These are phyloP conservation scores for Uronychia setigera DNA, from an alignment of 73 alveolate genomes.

Conservation along the genomic window DNA sequence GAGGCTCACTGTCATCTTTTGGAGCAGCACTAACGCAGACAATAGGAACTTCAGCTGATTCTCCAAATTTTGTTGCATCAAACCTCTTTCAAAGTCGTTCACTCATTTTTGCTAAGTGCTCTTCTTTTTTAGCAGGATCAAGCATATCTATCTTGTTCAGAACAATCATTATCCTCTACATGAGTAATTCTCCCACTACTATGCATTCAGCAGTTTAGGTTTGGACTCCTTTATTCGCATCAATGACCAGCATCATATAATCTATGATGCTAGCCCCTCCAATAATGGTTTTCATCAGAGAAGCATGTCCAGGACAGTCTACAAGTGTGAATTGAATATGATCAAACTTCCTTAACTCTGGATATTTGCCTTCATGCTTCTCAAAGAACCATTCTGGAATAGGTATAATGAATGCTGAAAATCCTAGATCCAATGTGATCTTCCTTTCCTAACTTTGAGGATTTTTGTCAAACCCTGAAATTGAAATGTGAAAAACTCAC, in stretches of 20 bases:
- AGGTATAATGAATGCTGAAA: slow-evolving; percentile 93
- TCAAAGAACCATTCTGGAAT: slow-evolving; percentile 83
- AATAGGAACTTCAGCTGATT: slow-evolving; percentile 73
- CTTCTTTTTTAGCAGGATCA: slow-evolving; percentile 63
- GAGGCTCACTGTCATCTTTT: slow-evolving; percentile 58
- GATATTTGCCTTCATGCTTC: slow-evolving; percentile 56
- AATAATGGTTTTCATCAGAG: slow-evolving; percentile 96
- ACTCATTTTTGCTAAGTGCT: slow-evolving; percentile 29
- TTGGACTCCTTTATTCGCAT: slow-evolving; percentile 91
- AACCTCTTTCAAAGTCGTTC: slow-evolving; percentile 51
- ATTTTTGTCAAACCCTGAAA: slow-evolving; percentile 98
- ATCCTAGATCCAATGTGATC: slow-evolving; percentile 98
- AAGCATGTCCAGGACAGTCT: slow-evolving; percentile 99
- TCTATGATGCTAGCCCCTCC: slow-evolving; percentile 99
- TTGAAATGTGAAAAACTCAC: too few relatives aligned
- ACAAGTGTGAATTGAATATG: slow-evolving; percentile 95
- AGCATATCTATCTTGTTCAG: slow-evolving; percentile 96
- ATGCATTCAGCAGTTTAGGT: slow-evolving; percentile 97
- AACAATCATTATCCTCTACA: slow-evolving; percentile 92
- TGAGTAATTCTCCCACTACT: slow-evolving; percentile 96
- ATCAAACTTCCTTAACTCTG: slow-evolving; percentile 59
- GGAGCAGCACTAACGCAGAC: slow-evolving; percentile 87
- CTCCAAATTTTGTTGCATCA: slow-evolving; percentile 83
- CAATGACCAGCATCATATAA: slow-evolving; percentile 95
- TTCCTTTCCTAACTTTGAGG: slow-evolving; percentile 98